Conservation (phyloP, 2,329 filamentous ascomycete genomes). For the Verticillium tricorpus region DNA sequence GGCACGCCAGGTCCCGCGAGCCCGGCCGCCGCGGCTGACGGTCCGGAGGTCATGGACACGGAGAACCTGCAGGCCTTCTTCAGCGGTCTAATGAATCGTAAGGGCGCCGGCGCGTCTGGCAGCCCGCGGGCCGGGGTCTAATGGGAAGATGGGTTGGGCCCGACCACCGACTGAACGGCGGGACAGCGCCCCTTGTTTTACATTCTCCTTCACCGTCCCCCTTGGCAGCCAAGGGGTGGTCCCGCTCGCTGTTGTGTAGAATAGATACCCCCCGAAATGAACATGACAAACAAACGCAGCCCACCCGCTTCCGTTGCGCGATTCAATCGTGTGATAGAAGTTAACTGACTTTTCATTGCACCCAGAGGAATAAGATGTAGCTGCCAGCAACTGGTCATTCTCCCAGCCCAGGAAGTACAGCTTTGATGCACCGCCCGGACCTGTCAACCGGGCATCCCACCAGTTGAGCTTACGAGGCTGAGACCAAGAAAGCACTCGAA, state of each 20-base stretch:
- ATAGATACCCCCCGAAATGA: conserved; percentile 33
- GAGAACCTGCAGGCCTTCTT: conserved; percentile 58
- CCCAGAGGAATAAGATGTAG: too few species aligned
- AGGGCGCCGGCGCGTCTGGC: conserved; percentile 17
- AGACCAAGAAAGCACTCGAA: too few species aligned
- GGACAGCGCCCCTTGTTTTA: not conserved
- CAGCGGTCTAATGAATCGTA: conserved; percentile 54
- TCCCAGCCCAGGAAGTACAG: too few species aligned
- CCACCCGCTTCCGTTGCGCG: too few species aligned
- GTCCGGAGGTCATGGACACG: conserved; percentile 43
- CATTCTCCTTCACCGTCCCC: not conserved
- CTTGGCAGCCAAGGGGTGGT: not conserved
- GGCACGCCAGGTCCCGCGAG: conserved; percentile 16
- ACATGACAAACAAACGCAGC: conserved; percentile 9
- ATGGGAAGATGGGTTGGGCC: not conserved
- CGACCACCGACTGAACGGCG: not conserved
- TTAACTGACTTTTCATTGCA: too few species aligned
- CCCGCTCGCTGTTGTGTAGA: conserved; percentile 23
- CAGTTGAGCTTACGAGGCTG: too few species aligned
- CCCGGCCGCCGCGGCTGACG: conserved; percentile 26
- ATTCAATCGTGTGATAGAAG: too few species aligned
- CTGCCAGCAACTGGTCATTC: too few species aligned
- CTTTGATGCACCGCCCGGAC: too few species aligned
- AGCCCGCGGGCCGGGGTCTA: not conserved
- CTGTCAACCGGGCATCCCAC: too few species aligned